Evolutionary conservation across 176 grass and related monocot genomes (phyloP).

Genomic region (Phoenix dactylifera): DNA sequence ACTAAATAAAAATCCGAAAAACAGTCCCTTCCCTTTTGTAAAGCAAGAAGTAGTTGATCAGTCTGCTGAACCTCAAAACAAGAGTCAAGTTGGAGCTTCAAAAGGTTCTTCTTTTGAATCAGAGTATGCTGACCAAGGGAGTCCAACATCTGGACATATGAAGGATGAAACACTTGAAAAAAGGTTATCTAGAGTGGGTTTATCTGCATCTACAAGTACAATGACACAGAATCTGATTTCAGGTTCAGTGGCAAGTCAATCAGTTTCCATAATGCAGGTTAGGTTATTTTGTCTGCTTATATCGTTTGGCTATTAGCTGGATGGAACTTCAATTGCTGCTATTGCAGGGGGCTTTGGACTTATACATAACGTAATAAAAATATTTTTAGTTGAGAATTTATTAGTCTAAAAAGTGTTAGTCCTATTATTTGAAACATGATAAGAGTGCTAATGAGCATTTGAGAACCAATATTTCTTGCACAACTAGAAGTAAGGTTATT

Average conservation of each 20-base stretch:
- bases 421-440: too few species aligned
- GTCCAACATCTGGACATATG: slow-evolving; percentile 26
- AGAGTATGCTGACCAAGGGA: slow-evolving; percentile 49
- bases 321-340: too few species aligned
- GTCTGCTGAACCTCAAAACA: slow-evolving; percentile 20
- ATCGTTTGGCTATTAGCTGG: too few species aligned
- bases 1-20: slow-evolving; percentile 41
- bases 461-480: too few species aligned
- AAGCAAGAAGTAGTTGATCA: slow-evolving; percentile 45
- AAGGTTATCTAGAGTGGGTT: slow-evolving; percentile 16
- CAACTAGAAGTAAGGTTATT: too few species aligned
- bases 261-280: slow-evolving; percentile 57
- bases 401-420: too few species aligned
- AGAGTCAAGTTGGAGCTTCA: not conserved
- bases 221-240: slow-evolving; percentile 24
- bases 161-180: slow-evolving; percentile 38
- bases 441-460: too few species aligned
- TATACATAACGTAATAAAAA: too few species aligned
- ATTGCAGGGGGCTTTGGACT: too few species aligned
- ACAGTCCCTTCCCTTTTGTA: slow-evolving; percentile 40
- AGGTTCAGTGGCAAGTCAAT: slow-evolving; percentile 30
- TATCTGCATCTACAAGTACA: slow-evolving; percentile 27
- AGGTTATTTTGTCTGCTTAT: not conserved
- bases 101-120: slow-evolving; percentile 23
- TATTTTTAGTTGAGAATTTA: too few species aligned